Evolutionary conservation across 2,329 filamentous ascomycete species (phyloP).

Genomic region (Podosphaera aphanis): DNA sequence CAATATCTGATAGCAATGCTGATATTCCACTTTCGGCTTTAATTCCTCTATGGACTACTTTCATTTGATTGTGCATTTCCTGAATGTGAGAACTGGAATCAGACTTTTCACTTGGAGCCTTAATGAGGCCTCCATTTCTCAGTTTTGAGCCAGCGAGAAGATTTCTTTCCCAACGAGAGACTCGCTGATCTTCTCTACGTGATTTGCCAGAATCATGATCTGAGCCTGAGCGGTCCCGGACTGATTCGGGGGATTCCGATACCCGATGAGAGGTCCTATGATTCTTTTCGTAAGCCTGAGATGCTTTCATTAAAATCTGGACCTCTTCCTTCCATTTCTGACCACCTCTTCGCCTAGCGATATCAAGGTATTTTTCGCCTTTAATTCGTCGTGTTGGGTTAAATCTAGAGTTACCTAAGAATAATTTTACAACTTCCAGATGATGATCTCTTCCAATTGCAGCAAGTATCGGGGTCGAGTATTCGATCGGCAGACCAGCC

Average conservation of each 20-base stretch:
- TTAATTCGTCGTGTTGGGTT: conserved; percentile 56
- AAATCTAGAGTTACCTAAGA: conserved; percentile 55
- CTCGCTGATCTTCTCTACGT: conserved; percentile 8
- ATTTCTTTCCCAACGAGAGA: conserved; percentile 11
- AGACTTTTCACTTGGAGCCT: conserved; percentile 5
- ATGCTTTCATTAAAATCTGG: conserved; percentile 53
- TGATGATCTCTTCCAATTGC: conserved; percentile 84
- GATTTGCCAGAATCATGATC: conserved; percentile 9
- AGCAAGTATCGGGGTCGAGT: conserved; percentile 78
- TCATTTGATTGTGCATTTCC: conserved; percentile 7
- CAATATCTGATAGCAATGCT: conserved; percentile 10
- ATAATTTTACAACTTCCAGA: conserved; percentile 57
- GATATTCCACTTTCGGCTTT: conserved; percentile 24
- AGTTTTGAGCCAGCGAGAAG: conserved; percentile 7
- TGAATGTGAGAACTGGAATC: conserved; percentile 7
- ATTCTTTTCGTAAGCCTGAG: conserved; percentile 36
- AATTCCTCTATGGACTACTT: conserved; percentile 26
- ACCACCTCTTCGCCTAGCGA: conserved; percentile 60
- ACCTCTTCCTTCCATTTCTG: conserved; percentile 81
- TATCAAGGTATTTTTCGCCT: conserved; percentile 66
- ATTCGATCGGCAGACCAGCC: conserved; percentile 32
- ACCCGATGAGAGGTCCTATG: conserved; percentile 24
- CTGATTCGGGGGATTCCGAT: conserved; percentile 25
- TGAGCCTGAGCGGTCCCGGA: conserved; percentile 19
- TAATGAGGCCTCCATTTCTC: conserved; percentile 8